phyloP scores from a whole-genome alignment of 2,329 filamentous ascomycete genomes.

The Cordyceps javanica region DNA sequence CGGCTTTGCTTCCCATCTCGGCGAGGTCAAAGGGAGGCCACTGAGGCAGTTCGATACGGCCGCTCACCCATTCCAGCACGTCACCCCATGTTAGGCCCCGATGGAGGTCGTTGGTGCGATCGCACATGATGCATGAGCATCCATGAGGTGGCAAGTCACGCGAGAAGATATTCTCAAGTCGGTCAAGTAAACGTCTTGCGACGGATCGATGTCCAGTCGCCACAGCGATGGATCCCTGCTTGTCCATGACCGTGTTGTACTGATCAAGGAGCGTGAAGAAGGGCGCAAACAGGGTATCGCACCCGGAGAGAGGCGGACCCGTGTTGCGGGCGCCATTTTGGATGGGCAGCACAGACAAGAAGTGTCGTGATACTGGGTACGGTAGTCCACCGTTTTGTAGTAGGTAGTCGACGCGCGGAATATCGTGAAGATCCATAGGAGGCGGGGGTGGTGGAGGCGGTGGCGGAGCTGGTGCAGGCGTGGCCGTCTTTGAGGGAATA shows the following conservation, averaged over 20 bases:
- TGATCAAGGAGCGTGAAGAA: conserved; percentile 80
- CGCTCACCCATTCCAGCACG: conserved; percentile 86
- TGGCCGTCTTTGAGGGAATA: conserved; percentile 33
- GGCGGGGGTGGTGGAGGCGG: conserved; percentile 56
- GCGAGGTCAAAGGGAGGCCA: conserved; percentile 85
- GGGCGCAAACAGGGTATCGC: conserved; percentile 72
- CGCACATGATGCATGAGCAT: conserved; percentile 84
- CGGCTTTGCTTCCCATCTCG: conserved; percentile 53
- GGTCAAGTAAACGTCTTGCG: conserved; percentile 81
- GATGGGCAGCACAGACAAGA: conserved; percentile 59
- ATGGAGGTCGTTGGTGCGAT: conserved; percentile 52
- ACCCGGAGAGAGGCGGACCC: conserved; percentile 59
- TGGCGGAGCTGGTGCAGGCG: conserved; percentile 31
- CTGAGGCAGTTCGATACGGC: conserved; percentile 73
- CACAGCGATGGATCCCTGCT: conserved; percentile 85
- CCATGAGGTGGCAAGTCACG: conserved; percentile 81
- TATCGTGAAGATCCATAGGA: conserved; percentile 61
- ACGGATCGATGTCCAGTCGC: conserved; percentile 93
- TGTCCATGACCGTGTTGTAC: conserved; percentile 73
- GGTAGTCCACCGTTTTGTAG: conserved; percentile 80
- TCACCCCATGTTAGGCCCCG: conserved; percentile 89
- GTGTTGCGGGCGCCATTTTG: conserved; percentile 52
- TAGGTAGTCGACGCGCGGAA: conserved; percentile 85
- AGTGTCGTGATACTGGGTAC: conserved; percentile 63
- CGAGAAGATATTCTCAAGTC: conserved; percentile 89